Base-by-base conservation (phyloP, 164 flowering plant species). In the Chloranthus sessilifolius region DNA sequence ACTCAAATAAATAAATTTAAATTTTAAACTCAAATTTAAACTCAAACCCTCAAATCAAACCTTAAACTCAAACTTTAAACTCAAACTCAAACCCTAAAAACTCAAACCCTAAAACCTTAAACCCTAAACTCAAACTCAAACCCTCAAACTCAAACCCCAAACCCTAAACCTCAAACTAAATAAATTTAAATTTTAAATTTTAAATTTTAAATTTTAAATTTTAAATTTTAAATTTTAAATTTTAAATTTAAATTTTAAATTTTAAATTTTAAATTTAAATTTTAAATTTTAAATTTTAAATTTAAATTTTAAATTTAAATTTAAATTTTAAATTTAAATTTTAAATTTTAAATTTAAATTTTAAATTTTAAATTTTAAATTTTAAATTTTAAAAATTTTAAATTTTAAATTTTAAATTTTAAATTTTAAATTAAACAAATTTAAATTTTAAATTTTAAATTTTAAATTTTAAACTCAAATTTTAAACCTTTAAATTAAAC, bases 401-500 rank as follows among this genome's bases (percentile, higher is more conserved):
- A 20, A 52, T 25, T 25, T 47, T 28, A 26, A 22, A 52, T 25
- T 23, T 46, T 27, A 25, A 24, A 45, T n/a, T n/a, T n/a, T 16
- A 17, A 14, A 25, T 10, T 14, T 16, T 16, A 17, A 14, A 25
- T 10, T 14, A n/a, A n/a, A 17, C 49, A 21, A 52, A 41, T 27
- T 46, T 34, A 34, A 35, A 53, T 33, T 33, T 48, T 38, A 38
- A 38, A 53, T 30, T 29, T 48, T 36, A 26, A 38, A 53, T 30
- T 4, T 24, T 22, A 43, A 43, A 25, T 40, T 30, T 24, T 22
- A 43, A 43, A 25, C 49, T 30, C 35, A 54, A 41, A 54, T 49
- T 49, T 49, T 54, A 54, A 54, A 54, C 58, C 58, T n/a, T n/a
- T n/a, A n/a, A n/a, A n/a, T 49, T 54, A 54, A 54, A 42, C 58